phyloP scores from a whole-genome alignment of 148 eudicot genomes.

The Fagopyrum homotropicum region DNA sequence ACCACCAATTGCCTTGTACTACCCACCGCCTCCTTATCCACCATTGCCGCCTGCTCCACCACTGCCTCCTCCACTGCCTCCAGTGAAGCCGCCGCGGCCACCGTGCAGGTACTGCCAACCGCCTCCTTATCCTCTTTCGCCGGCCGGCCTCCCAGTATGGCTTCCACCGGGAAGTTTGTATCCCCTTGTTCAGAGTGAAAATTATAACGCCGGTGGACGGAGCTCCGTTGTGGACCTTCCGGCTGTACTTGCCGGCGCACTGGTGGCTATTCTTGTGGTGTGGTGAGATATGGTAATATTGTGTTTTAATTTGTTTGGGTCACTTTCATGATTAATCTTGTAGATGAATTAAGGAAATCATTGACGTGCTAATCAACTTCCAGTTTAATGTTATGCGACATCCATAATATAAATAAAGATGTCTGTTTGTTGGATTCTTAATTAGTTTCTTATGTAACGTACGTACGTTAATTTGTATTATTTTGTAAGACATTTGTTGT shows the following conservation, averaged over 20 bases:
- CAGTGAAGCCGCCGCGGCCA: constrained; percentile 12
- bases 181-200: constrained; percentile 22
- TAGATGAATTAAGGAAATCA: too few species aligned
- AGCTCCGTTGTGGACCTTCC: constrained; percentile 9
- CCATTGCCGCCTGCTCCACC: constrained; percentile 17
- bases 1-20: too few species aligned
- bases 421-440: too few species aligned
- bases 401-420: too few species aligned
- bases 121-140: constrained; percentile 12
- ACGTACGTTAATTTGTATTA: too few species aligned
- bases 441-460: too few species aligned
- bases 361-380: too few species aligned
- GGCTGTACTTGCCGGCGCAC: constrained; percentile 7
- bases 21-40: too few species aligned
- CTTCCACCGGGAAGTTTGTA: constrained; percentile 47
- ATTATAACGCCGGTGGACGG: constrained; percentile 7
- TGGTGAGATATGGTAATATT: background rate
- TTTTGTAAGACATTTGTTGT: too few species aligned
- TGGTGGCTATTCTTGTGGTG: background rate
- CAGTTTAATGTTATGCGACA: too few species aligned
- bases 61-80: constrained; percentile 12
- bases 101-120: constrained; percentile 2
- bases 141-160: constrained; percentile 13
- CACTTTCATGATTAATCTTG: too few species aligned
- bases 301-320: background rate